Conservation (phyloP, 2,329 filamentous ascomycete species). For the Nectriaceae sp. region DNA sequence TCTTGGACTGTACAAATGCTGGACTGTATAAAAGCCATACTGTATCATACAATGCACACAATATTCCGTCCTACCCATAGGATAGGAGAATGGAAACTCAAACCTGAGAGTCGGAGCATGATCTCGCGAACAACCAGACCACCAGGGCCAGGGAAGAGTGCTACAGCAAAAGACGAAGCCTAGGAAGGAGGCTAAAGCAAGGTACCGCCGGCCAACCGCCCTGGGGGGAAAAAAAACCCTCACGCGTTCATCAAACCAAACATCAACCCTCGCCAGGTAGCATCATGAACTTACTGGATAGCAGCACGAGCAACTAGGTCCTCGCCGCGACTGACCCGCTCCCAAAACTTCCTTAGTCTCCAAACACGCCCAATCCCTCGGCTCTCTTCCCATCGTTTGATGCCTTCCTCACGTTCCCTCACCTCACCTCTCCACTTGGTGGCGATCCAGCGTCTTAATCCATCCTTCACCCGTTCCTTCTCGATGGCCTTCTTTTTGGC, state of each 20-base stretch:
- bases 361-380: conserved; percentile 59
- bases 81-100: not conserved
- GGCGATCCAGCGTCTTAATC: conserved; percentile 65
- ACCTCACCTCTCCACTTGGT: conserved; percentile 58
- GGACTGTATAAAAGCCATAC: not conserved
- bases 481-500: conserved; percentile 64
- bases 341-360: conserved; percentile 67
- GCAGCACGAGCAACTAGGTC: not conserved
- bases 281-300: conserved; percentile 19
- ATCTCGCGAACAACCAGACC: not conserved
- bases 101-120: not conserved
- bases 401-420: conserved; percentile 48
- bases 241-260: too few species aligned
- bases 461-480: conserved; percentile 68
- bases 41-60: conserved; percentile 25
- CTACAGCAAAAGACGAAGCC: not conserved
- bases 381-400: conserved; percentile 50
- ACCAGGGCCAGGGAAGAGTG: not conserved
- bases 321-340: conserved; percentile 53
- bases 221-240: too few species aligned
- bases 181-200: conserved; percentile 1
- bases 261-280: too few species aligned
- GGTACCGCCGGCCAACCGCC: not conserved
- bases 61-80: not conserved
- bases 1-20: not conserved